Conservation (phyloP, 1,139 yeast genomes). For the Debaryomyces coudertii region DNA sequence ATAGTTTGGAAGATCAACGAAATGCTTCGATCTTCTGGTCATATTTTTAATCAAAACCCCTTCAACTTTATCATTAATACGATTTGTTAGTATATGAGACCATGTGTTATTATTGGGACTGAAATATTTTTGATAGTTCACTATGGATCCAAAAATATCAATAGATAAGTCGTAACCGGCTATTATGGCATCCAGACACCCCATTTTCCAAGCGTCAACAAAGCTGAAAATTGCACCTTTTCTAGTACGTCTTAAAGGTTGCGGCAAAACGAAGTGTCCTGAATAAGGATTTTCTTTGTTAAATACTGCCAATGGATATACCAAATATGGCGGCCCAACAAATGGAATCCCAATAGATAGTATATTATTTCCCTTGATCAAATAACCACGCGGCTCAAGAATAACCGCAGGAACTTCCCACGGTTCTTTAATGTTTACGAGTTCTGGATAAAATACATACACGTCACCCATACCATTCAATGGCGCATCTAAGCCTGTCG, state of each 20-base stretch:
- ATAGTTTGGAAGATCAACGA: slow-evolving; percentile 3
- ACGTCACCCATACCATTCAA: slow-evolving; percentile 7
- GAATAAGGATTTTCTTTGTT: slow-evolving; percentile 4
- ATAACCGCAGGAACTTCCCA: slow-evolving; percentile 1
- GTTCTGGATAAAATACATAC: slow-evolving; percentile 4
- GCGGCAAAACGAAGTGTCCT: slow-evolving; percentile 1
- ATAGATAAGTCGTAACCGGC: slow-evolving; percentile 2
- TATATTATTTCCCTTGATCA: neutral
- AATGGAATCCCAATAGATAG: slow-evolving; percentile 1
- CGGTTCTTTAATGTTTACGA: slow-evolving; percentile 2
- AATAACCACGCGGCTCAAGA: slow-evolving; percentile 2
- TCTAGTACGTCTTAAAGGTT: slow-evolving; percentile 3
- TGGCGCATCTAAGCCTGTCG: slow-evolving; percentile 3
- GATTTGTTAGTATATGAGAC: neutral
- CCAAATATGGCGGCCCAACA: slow-evolving; percentile 4
- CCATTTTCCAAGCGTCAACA: slow-evolving; percentile 4
- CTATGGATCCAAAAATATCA: neutral
- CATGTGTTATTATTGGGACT: slow-evolving; percentile 1
- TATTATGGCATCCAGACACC: neutral
- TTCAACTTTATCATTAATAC: neutral
- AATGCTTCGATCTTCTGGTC: slow-evolving; percentile 2
- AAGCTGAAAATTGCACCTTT: slow-evolving; percentile 1
- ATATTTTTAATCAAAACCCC: slow-evolving; percentile 4
- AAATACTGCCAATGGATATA: slow-evolving; percentile 2
- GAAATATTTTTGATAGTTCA: neutral